Conservation (phyloP, 1,139 yeast species). For the Saccharomyces hybrid region DNA sequence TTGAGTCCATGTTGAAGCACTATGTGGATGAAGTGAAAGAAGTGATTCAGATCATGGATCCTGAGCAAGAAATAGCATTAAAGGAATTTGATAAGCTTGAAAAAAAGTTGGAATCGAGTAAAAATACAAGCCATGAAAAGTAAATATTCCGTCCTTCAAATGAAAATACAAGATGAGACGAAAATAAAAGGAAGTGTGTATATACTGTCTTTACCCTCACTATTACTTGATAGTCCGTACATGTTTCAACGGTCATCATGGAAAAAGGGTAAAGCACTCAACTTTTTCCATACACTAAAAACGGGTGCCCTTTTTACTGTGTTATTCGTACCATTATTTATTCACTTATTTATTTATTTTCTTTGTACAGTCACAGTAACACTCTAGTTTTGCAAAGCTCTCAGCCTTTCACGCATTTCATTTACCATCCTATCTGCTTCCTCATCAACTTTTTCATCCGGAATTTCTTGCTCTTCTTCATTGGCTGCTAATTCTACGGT, state of each 20-base stretch:
- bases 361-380: neutral
- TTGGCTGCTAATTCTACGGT: conserved; percentile 40
- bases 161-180: neutral
- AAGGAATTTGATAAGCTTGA: conserved; percentile 32
- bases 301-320: neutral
- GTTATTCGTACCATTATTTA: neutral
- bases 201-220: too few relatives aligned
- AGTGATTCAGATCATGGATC: conserved; percentile 52
- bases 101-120: conserved; percentile 19
- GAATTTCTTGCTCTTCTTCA: conserved; percentile 38
- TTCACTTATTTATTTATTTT: neutral
- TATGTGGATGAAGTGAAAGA: conserved; percentile 70
- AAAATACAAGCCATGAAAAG: neutral
- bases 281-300: neutral
- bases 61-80: conserved; percentile 35
- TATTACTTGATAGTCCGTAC: neutral
- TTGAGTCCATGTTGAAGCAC: conserved; percentile 73
- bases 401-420: conserved; percentile 83
- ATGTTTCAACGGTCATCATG: neutral
- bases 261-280: neutral
- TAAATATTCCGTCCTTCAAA: neutral
- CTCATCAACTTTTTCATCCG: conserved; percentile 61
- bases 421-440: conserved; percentile 69
- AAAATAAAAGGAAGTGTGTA: neutral
- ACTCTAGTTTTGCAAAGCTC: conserved; percentile 68